Percentiles rank a stretch among this genome's conserved stretches.
phyloP scores from a whole-genome alignment of 2,329 filamentous ascomycete species.

The Cylindrodendrum hubeiense region DNA sequence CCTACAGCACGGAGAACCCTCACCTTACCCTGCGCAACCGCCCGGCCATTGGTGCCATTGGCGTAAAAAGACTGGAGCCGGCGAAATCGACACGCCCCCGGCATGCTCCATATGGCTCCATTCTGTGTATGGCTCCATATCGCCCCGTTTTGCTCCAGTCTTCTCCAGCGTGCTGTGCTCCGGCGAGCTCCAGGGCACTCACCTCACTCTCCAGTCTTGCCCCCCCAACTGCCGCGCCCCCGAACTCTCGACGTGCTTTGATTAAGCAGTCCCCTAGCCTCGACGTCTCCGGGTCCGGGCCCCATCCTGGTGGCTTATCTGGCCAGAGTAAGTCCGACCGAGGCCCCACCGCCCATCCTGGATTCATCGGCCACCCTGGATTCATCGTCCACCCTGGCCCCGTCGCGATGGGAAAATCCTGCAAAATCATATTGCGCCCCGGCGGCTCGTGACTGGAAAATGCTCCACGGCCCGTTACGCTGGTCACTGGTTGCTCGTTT shows the following conservation, averaged over 20 bases:
- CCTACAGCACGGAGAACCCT: not conserved
- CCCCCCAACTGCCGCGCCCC: not conserved
- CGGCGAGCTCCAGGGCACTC: too few species aligned
- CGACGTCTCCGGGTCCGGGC: not conserved
- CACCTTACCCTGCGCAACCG: not conserved
- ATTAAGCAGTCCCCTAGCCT: not conserved
- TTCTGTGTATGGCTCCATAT: not conserved
- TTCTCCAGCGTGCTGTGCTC: too few species aligned
- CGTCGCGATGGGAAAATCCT: not conserved
- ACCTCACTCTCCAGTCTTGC: too few species aligned
- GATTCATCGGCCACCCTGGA: not conserved
- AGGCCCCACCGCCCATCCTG: conserved; percentile 1
- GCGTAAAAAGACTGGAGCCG: not conserved
- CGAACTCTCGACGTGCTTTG: not conserved
- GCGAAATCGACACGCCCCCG: not conserved
- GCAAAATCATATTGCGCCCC: not conserved
- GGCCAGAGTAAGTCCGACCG: conserved; percentile 7
- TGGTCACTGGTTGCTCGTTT: not conserved
- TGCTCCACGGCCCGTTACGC: not conserved
- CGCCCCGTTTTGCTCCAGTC: not conserved
- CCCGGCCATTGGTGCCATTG: not conserved
- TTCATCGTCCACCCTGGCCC: not conserved
- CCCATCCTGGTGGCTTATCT: not conserved
- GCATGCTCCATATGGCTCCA: not conserved
- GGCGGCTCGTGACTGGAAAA: not conserved